phyloP scores from a whole-genome alignment of 1,139 yeast species.

The Maudiozyma humilis region DNA sequence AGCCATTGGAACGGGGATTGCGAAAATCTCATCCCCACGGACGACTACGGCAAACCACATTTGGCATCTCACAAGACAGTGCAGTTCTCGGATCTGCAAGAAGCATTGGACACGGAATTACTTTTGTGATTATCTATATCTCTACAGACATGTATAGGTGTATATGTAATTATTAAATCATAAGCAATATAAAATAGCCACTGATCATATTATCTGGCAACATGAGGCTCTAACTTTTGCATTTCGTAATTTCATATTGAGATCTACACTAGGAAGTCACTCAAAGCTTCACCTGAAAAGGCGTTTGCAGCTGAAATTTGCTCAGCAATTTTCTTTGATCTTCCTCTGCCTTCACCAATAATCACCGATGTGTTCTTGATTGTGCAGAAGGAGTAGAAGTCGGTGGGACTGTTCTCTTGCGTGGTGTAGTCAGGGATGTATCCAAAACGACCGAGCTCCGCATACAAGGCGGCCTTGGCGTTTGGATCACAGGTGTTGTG shows the following conservation, averaged over 20 bases:
- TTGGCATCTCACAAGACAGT: constrained; percentile 25
- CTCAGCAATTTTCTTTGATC: constrained; percentile 5
- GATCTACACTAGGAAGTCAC: constrained; percentile 3
- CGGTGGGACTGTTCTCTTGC: constrained; percentile 1
- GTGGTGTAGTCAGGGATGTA: constrained; percentile 8
- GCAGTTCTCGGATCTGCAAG: constrained; percentile 37
- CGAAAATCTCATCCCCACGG: not conserved
- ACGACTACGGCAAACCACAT: constrained; percentile 32
- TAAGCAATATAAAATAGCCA: not conserved
- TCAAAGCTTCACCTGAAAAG: constrained; percentile 5
- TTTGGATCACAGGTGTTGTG: constrained; percentile 7
- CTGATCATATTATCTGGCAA: not conserved
- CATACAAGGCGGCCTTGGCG: constrained; percentile 7
- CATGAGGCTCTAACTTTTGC: not conserved
- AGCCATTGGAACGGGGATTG: not conserved
- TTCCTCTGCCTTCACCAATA: constrained; percentile 8
- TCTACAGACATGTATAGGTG: not conserved
- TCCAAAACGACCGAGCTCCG: constrained; percentile 5
- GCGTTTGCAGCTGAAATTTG: constrained; percentile 6
- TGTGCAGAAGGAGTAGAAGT: constrained; percentile 4
- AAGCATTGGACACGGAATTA: constrained; percentile 35
- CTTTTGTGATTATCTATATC: constrained; percentile 2
- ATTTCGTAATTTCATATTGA: not conserved
- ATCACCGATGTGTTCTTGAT: constrained; percentile 5
- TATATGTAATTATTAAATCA: not conserved